Evolutionary conservation across 2,329 filamentous ascomycete species (phyloP), one percentile per base, ranked within the genome.

Genomic region (Phialophora verrucosa): DNA sequence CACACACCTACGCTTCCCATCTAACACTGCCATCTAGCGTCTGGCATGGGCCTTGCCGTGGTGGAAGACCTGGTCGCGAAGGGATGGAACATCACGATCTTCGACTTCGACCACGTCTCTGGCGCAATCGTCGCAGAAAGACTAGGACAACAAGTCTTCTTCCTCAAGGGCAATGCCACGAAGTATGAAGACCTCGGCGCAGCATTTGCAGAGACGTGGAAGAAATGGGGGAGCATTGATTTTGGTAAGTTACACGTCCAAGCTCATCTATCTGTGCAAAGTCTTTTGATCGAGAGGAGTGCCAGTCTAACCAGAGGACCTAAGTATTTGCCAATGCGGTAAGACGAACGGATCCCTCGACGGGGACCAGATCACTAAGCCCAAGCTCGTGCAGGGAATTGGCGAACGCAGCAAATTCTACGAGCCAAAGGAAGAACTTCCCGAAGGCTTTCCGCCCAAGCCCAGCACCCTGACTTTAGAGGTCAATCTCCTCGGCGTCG

Each of bases 281-380:
- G 55, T 25, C 20, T 27, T 42, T 20, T 11, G 17, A 20, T 8
- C 2, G 38, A 44, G 3, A 42, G 23, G 17, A 27, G 23, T 17
- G 14, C 11, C 25, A 51, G 49, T 11, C 49, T 51, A 12, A 51
- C 23, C 25, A 44, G 38, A 44, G 17, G 17, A 27, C 10, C 20
- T 4, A 14, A 58, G 55, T 58, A n/a, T 58, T 58, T 44, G 55
- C 55, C 55, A 58, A 58, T 23, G 55, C 55, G 35, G 55, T 58
- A 58, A 14, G 32, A 12, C 11, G n/a, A 10, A 11, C n/a, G 5
- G 7, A 10, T 17, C 11, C 23, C 23, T 17, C n/a, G 3, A 20
- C 17, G 2, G 31, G 31, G 10, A 27, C 14, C 47, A 17, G 11
- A 10, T 25, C 23, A 27, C 55, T 58, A 27, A 58, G 5, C 2